phyloP scores from a whole-genome alignment of 2,329 filamentous ascomycete species.

The Exophiala oligosperma region DNA sequence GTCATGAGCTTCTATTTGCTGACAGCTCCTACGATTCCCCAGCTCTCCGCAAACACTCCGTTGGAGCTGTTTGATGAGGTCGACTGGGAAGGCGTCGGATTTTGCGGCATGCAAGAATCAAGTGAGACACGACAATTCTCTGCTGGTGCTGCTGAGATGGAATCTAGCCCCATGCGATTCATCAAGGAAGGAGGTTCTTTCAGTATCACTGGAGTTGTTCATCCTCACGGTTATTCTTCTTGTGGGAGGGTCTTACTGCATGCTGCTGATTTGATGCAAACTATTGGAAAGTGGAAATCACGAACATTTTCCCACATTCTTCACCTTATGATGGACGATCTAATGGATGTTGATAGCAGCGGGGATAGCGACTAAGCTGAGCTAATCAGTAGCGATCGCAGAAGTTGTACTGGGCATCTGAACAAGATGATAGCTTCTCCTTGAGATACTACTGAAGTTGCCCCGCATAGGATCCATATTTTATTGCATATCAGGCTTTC shows the following conservation, averaged over 20 bases:
- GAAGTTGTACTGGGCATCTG: no score
- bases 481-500: background rate
- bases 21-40: slow-evolving; percentile 34
- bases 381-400: no score
- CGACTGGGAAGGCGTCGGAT: slow-evolving; percentile 49
- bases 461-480: background rate
- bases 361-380: background rate
- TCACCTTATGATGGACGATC: background rate
- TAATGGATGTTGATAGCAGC: background rate
- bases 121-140: no score
- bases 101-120: slow-evolving; percentile 10
- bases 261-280: background rate
- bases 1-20: slow-evolving; percentile 54
- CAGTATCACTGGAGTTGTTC: slow-evolving; percentile 1
- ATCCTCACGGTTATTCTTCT: background rate
- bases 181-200: background rate
- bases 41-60: slow-evolving; percentile 15
- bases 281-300: background rate
- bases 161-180: background rate
- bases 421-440: no score
- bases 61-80: slow-evolving; percentile 51
- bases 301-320: background rate
- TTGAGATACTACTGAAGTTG: no score
- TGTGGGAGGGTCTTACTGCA: background rate
- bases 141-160: background rate